Evolutionary conservation across 495 filamentous ascomycete genomes (phyloP).

Genomic region (Pyrenula aspistea): DNA sequence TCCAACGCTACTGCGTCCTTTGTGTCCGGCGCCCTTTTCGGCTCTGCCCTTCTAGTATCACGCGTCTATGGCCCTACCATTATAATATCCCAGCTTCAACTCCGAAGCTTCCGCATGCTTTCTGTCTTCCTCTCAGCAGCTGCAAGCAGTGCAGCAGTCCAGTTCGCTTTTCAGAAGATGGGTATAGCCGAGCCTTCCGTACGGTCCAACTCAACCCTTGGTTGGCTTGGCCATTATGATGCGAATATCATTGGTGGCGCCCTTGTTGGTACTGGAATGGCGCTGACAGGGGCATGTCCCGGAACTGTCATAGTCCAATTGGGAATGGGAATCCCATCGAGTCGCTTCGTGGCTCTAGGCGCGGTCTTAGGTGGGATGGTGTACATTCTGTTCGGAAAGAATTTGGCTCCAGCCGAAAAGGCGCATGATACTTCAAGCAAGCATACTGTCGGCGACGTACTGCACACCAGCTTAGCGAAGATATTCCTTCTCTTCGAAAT

Average conservation of each 20-base stretch:
- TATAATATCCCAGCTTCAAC: constrained; percentile 39
- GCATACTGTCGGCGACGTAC: neutral
- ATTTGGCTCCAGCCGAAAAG: neutral
- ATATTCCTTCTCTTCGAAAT: neutral
- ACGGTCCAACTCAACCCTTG: constrained; percentile 12
- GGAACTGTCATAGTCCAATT: constrained; percentile 43
- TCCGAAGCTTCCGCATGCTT: constrained; percentile 45
- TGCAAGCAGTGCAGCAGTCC: constrained; percentile 39
- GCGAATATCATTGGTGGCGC: constrained; percentile 44
- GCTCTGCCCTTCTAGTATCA: constrained; percentile 37
- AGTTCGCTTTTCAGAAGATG: constrained; percentile 15
- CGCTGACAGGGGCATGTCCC: constrained; percentile 42
- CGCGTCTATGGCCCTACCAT: constrained; percentile 38
- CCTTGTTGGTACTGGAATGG: constrained; percentile 41
- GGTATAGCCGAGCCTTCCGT: constrained; percentile 11
- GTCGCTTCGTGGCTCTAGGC: constrained; percentile 17
- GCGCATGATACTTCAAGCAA: neutral
- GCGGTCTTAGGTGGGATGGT: neutral
- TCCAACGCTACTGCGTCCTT: constrained; percentile 13
- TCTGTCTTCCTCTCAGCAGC: constrained; percentile 43
- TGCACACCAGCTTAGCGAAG: neutral
- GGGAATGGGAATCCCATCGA: constrained; percentile 31
- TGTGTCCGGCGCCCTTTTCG: constrained; percentile 37
- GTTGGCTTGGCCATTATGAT: constrained; percentile 29
- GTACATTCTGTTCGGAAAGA: neutral